phyloP scores from a whole-genome alignment of 1,284 basidiomycete species.

The Cutaneotrichosporon spelunceum region DNA sequence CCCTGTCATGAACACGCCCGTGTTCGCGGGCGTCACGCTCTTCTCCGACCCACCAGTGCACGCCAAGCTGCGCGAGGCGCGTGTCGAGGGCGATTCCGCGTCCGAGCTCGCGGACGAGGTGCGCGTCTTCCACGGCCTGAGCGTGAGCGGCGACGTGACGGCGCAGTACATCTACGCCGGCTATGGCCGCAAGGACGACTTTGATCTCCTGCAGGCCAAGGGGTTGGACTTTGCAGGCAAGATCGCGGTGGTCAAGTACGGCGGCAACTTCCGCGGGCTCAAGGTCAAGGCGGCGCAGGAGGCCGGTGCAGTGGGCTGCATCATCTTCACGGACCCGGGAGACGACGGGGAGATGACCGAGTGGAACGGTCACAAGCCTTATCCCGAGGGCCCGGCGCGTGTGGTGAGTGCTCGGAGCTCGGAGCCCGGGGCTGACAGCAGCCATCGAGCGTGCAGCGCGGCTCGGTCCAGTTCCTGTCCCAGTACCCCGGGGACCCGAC shows the following conservation, averaged over 20 bases:
- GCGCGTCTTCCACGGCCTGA: slow-evolving; percentile 50
- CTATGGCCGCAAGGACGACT: slow-evolving; percentile 76
- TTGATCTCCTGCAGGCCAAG: slow-evolving; percentile 59
- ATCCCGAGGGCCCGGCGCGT: slow-evolving; percentile 83
- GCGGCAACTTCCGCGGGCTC: slow-evolving; percentile 74
- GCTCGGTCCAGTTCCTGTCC: slow-evolving; percentile 71
- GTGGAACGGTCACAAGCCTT: slow-evolving; percentile 69
- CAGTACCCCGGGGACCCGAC: slow-evolving; percentile 63
- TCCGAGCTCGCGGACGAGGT: slow-evolving; percentile 51
- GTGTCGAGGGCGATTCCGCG: slow-evolving; percentile 53
- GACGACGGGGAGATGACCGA: slow-evolving; percentile 81
- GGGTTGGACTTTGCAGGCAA: slow-evolving; percentile 74
- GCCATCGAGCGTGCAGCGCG: slow-evolving; percentile 72
- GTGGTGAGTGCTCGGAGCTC: slow-evolving; percentile 50
- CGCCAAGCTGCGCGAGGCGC: slow-evolving; percentile 55
- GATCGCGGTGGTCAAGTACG: slow-evolving; percentile 82
- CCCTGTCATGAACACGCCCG: slow-evolving; percentile 73
- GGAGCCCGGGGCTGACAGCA: slow-evolving; percentile 10
- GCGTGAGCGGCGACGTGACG: slow-evolving; percentile 48
- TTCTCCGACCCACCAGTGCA: slow-evolving; percentile 40
- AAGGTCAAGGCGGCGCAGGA: slow-evolving; percentile 66
- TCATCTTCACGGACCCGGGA: slow-evolving; percentile 83
- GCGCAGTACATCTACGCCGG: slow-evolving; percentile 77
- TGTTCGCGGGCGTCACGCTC: slow-evolving; percentile 54
- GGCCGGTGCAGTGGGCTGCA: slow-evolving; percentile 61